Evolutionary conservation across 2,329 filamentous ascomycete species (phyloP), one percentile per base, ranked within the genome.

Genomic region (Claviceps fusiformis): DNA sequence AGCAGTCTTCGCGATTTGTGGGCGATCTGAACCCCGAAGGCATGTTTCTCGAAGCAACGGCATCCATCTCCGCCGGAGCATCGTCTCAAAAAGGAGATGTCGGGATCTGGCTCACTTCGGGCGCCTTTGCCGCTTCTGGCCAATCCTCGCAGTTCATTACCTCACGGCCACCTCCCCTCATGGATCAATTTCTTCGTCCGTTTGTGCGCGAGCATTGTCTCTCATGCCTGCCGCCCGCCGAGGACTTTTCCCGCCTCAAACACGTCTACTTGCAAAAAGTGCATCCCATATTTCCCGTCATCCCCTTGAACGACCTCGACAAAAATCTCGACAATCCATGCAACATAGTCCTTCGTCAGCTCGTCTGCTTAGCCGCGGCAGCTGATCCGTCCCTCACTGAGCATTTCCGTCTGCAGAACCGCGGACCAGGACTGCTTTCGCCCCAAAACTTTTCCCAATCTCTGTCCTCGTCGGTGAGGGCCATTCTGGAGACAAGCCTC

Each of bases 1-100:
- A 64, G 44, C 19, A 19, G 19, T 67, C 69, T 0, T 70, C 69
- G 1, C 75, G 79, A 7, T 82, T 81, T 54, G 75, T 82, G 43
- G 78, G 79, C 19, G 79, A 82, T 60, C 61, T 81, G 33, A 83
- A 80, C 59, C 80, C 80, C 2, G 80, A 82, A 62, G 76, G 76
- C 56, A 77, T 82, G 63, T 79, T 83, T 55, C 71, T 80, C 60
- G 77, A 81, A 59, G 78, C 76, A 1, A 77, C 76, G 2, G 67
- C 67, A 3, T 66, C 68, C 3, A 62, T 62, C 7, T 66, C 67
- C 0, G 54, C 65, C 24, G 62, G 65, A 5, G 65, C 66, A 11
- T 64, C 65, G 0, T 74, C 76, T 0, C 71, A 75, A 50, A 75
- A 75, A 37, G 76, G 76, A 50, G 78, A 79, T 45, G 71, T 81